phyloP scores from a whole-genome alignment of 306 rosid species.

The Rosa lucieae region DNA sequence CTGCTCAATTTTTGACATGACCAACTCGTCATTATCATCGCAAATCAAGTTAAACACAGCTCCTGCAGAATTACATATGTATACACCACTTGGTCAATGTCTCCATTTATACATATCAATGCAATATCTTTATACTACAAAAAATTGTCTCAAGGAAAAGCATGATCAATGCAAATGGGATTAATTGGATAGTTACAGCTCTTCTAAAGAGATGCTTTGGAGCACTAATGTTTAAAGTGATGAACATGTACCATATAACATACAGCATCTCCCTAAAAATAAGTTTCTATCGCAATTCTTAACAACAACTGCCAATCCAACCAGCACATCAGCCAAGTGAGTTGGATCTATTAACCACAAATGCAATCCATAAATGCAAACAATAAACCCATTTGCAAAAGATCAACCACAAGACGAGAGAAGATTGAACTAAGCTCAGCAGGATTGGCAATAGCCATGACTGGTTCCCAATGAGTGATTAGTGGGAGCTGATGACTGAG shows the following conservation, averaged over 20 bases:
- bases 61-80: constrained; percentile 21
- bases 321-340: background rate
- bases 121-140: background rate
- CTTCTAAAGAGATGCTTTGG: background rate
- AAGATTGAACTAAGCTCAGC: background rate
- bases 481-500: background rate
- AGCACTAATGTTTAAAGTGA: background rate
- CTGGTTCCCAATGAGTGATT: background rate
- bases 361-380: background rate
- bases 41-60: constrained; percentile 28
- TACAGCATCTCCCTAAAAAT: background rate
- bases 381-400: background rate
- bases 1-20: constrained; percentile 33
- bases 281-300: background rate
- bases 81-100: background rate
- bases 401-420: background rate
- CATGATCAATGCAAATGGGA: background rate
- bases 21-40: constrained; percentile 15
- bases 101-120: background rate
- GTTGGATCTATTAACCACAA: background rate
- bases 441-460: background rate
- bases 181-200: background rate
- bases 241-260: background rate
- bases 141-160: background rate
- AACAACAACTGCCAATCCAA: background rate